A percentile compares a stretch with the other conserved stretches of the same genome.
Evolutionary conservation across 2,329 filamentous ascomycete species (phyloP).

Genomic region (Cercospora canescens): DNA sequence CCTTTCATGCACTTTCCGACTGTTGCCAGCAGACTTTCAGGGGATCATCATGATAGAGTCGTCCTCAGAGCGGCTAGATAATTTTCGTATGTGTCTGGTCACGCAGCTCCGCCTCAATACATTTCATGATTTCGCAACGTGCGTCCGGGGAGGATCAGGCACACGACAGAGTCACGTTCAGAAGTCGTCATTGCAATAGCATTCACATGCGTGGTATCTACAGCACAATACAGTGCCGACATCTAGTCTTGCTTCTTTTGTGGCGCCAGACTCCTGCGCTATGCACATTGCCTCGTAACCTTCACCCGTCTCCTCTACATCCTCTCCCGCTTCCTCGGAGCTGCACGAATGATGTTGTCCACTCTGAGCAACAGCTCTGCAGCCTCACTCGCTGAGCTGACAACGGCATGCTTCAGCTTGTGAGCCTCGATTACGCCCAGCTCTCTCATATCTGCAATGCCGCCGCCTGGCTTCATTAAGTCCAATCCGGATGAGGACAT

Average conservation of each 20-base stretch:
- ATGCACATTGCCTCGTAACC: slow-evolving; percentile 1
- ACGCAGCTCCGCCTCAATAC: no score
- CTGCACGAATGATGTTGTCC: slow-evolving; percentile 95
- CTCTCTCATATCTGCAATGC: slow-evolving; percentile 93
- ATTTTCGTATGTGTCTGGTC: no score
- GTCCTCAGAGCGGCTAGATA: no score
- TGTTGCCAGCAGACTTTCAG: no score
- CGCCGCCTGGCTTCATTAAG: slow-evolving; percentile 82
- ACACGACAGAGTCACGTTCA: not conserved
- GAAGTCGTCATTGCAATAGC: not conserved
- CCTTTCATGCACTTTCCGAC: no score
- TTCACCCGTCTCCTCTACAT: slow-evolving; percentile 52
- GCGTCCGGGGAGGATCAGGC: not conserved
- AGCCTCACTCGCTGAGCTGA: slow-evolving; percentile 92
- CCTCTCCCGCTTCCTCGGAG: slow-evolving; percentile 78
- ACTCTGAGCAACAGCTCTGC: slow-evolving; percentile 93
- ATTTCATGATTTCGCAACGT: no score
- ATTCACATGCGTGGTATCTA: not conserved
- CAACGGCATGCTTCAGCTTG: slow-evolving; percentile 97
- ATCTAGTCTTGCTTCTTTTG: slow-evolving; percentile 2
- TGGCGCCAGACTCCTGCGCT: slow-evolving; percentile 11
- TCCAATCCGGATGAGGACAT: slow-evolving; percentile 91
- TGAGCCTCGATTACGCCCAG: slow-evolving; percentile 95
- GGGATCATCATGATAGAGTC: no score
- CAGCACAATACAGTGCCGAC: not conserved